Conservation (phyloP, 2,329 filamentous ascomycete genomes). For the Fusarium subtropicale region DNA sequence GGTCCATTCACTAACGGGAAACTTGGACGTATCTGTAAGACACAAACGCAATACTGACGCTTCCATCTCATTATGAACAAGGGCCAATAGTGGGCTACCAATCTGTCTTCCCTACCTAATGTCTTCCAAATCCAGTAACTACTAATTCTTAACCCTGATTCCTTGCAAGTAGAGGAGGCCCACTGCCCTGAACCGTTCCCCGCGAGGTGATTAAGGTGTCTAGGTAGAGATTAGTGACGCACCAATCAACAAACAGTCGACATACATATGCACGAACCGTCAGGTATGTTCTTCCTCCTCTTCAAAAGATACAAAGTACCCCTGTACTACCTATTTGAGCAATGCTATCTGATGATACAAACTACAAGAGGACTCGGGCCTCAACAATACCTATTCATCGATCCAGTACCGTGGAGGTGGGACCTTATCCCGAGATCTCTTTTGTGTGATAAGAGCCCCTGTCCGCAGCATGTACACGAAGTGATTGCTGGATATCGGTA, state of each 20-base stretch:
- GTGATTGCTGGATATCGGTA: background rate
- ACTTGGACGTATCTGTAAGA: background rate
- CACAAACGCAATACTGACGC: background rate
- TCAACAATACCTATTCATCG: background rate
- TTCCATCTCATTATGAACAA: background rate
- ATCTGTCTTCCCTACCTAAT: background rate
- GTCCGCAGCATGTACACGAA: background rate
- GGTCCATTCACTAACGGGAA: background rate
- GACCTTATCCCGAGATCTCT: background rate
- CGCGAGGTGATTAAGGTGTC: background rate
- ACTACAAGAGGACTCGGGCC: background rate
- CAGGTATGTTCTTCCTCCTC: background rate
- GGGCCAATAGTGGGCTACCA: background rate
- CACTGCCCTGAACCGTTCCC: background rate
- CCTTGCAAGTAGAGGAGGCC: conserved; percentile 5
- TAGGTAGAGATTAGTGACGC: background rate
- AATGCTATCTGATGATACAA: background rate
- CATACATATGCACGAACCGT: background rate
- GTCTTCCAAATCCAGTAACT: background rate
- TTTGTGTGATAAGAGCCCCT: conserved; percentile 2
- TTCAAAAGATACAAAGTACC: no score
- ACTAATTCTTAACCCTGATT: conserved; percentile 1
- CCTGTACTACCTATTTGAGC: background rate
- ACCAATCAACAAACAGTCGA: background rate
- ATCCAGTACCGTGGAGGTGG: conserved; percentile 6